phyloP scores from a whole-genome alignment of 2,329 filamentous ascomycete genomes.

The Penicillium sp. region DNA sequence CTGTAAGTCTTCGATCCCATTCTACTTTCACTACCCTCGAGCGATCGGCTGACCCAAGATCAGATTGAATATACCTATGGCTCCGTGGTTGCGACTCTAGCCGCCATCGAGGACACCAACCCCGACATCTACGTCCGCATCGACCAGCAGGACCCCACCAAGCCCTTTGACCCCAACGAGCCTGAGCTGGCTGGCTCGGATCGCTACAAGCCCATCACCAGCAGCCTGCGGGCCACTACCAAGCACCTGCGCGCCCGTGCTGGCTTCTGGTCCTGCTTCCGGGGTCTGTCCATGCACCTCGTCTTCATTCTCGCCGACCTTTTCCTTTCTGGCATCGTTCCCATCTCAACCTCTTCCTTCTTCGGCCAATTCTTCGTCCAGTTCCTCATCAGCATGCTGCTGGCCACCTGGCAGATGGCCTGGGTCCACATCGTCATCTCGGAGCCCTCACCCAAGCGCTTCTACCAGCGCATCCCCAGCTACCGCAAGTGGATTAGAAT shows the following conservation, averaged over 20 bases:
- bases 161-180: constrained; percentile 45
- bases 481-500: constrained; percentile 70
- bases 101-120: constrained; percentile 66
- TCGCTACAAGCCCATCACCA: constrained; percentile 63
- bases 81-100: constrained; percentile 63
- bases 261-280: constrained; percentile 70
- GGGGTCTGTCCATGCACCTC: constrained; percentile 63
- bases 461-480: constrained; percentile 71
- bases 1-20: background rate
- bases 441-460: constrained; percentile 64
- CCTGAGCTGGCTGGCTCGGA: constrained; percentile 49
- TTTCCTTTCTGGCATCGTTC: constrained; percentile 48
- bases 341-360: constrained; percentile 34
- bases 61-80: constrained; percentile 63
- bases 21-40: background rate
- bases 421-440: constrained; percentile 91
- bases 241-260: constrained; percentile 65
- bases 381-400: constrained; percentile 62
- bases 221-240: constrained; percentile 62
- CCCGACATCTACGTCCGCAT: constrained; percentile 58
- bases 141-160: constrained; percentile 44
- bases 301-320: constrained; percentile 53
- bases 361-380: constrained; percentile 55
- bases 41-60: constrained; percentile 1
- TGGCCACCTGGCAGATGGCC: constrained; percentile 71